Evolutionary conservation across 768 basidiomycete genomes (phyloP), one percentile per base, ranked within the genome.

Genomic region (Pleurotus citrinopileatus): DNA sequence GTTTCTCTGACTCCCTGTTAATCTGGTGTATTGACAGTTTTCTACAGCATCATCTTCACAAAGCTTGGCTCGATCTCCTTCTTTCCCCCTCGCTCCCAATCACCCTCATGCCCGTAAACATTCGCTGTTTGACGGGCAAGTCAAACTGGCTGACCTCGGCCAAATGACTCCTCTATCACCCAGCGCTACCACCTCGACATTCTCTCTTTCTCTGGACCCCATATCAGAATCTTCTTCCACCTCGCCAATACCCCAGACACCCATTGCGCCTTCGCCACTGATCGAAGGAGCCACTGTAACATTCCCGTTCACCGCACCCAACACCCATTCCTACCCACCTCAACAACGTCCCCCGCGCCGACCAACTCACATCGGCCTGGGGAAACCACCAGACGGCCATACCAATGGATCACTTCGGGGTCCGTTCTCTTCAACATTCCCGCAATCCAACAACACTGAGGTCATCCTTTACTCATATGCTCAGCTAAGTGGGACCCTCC

Each of bases 401-500:
- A 51, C 43, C 65, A 47, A 32, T 42, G 9, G 63, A 1, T 67
- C 70, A 12, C 74, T 73, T 20, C 71, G 74, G 1, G 74, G n/a
- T n/a, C n/a, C 79, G 3, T 76, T 73, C 55, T 65, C 75, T 15
- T 69, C 76, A 2, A 66, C 74, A 13, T 79, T 81, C 62, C 69
- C 78, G 28, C 67, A 74, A 20, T 66, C 77, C 2, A 81, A 81
- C 55, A 75, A 40, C 17, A n/a, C 79, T 0, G 88, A 93, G 58
- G 70, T 90, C 15, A 81, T 94, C 17, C 78, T 94, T 1, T 94
- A 94, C 66, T 84, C 92, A 0, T 94, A 94, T 60, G 90, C 85
- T 0, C 89, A 94, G 54, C 77, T 94, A 27, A 71, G 81, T 4
- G 93, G 93, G 3, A 80, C 82, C 0, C 73, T 89, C 15, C 71